phyloP scores from a whole-genome alignment of 805 yeast species.

The Myxozyma udenii region DNA sequence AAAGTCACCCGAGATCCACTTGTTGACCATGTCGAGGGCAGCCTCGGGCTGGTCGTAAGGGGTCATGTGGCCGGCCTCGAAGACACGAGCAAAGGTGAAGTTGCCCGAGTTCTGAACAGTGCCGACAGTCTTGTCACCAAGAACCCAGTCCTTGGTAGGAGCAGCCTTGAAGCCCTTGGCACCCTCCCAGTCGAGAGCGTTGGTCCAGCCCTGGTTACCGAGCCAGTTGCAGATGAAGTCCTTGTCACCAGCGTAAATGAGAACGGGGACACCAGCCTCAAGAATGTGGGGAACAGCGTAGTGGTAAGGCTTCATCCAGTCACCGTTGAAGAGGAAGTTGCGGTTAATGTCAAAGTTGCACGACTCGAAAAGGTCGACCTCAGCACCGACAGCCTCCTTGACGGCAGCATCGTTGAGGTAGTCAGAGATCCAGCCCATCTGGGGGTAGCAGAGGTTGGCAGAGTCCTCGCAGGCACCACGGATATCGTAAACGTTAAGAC shows the following conservation, averaged over 20 bases:
- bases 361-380: constrained; percentile 70
- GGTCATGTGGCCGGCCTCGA: constrained; percentile 94
- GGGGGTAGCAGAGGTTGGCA: constrained; percentile 71
- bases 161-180: constrained; percentile 51
- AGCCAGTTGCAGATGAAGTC: constrained; percentile 97
- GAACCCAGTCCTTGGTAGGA: constrained; percentile 39
- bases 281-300: constrained; percentile 63
- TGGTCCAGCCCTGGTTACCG: constrained; percentile 86
- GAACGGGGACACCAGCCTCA: constrained; percentile 71
- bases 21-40: constrained; percentile 75
- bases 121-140: constrained; percentile 56
- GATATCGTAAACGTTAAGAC: constrained; percentile 87
- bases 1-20: constrained; percentile 74
- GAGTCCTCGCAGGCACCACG: constrained; percentile 74
- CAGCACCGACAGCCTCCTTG: constrained; percentile 81
- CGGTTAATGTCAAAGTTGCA: constrained; percentile 77
- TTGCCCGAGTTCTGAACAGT: constrained; percentile 68
- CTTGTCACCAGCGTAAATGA: constrained; percentile 92
- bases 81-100: constrained; percentile 79
- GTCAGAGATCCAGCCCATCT: constrained; percentile 66
- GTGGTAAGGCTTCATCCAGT: constrained; percentile 85
- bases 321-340: constrained; percentile 82
- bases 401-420: constrained; percentile 77
- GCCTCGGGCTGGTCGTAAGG: constrained; percentile 83
- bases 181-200: constrained; percentile 66